Base-by-base conservation (phyloP, 2,329 filamentous ascomycete species). In the Ilyonectria robusta region DNA sequence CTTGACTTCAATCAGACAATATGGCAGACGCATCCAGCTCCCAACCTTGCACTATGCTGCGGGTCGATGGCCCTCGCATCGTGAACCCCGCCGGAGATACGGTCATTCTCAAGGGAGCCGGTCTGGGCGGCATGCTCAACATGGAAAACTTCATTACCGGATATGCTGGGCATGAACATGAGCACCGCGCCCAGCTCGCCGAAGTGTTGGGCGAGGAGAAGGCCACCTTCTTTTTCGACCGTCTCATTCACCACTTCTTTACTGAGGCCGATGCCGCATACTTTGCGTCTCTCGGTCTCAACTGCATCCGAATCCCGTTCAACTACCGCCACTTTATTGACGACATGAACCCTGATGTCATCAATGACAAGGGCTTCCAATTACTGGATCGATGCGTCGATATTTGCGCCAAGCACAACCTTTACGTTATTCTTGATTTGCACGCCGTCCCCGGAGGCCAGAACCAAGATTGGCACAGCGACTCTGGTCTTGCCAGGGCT, bases 81-180 rank as follows among this genome's bases (percentile, higher is more conserved):
- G 82, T 88, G 35, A 83, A 85, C 66, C 75, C 77, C 0, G 74
- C 83, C 56, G 84, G 82, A 21, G 78, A 84, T 13, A 75, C 75
- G 3, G 81, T 88, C 15, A 77, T 88, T 8, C 82, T 88, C 26
- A 79, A 78, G 56, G 78, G 78, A 13, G 74, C 78, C 4, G 78
- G 70, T 6, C 61, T 80, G 2, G 78, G 78, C 13, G 78, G 78
- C 23, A 77, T 78, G 75, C 75, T 80, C 53, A 78, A 79, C 65
- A 88, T 88, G 85, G 87, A 89, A 76, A 90, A 89, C 75, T 90
- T 90, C 81, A 90, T 91, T 69, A 89, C 86, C 1, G 89, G 89
- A n/a, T 91, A 85, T 65, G 81, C 87, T 11, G 89, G 87, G 19
- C 86, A 88, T 57, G 89, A 91, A 73, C 81, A 81, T 23, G 83